A percentile compares a stretch with the other conserved stretches of the same genome.
Conservation (phyloP, 1,284 basidiomycete genomes). For the Coriolopsis trogii region DNA sequence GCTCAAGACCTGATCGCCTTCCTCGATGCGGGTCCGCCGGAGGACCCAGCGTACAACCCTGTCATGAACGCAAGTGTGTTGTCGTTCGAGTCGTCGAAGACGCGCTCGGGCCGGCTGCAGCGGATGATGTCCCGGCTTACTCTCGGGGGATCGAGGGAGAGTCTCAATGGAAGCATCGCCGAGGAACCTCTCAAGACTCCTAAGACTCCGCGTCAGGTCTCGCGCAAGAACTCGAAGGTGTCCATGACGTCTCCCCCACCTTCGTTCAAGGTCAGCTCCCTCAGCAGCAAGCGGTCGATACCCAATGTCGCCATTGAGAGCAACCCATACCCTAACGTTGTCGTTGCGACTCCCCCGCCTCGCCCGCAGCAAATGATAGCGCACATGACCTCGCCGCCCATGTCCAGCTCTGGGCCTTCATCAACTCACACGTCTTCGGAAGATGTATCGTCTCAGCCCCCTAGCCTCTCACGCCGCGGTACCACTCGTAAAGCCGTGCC, state of each 20-base stretch:
- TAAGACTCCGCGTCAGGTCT: conserved; percentile 19
- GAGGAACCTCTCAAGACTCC: conserved; percentile 27
- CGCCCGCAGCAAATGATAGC: conserved; percentile 15
- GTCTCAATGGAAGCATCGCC: conserved; percentile 36
- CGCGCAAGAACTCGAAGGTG: conserved; percentile 25
- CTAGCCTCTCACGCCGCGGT: conserved; percentile 17
- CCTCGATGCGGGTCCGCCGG: conserved; percentile 63
- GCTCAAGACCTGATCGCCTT: conserved; percentile 72
- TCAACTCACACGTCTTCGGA: conserved; percentile 21
- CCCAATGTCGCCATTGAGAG: conserved; percentile 28
- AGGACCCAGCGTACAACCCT: conserved; percentile 31
- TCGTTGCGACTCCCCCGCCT: conserved; percentile 35
- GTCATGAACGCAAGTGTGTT: conserved; percentile 37
- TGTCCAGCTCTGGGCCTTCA: conserved; percentile 14
- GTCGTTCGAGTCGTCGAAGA: conserved; percentile 40
- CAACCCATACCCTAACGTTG: conserved; percentile 28
- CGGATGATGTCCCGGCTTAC: conserved; percentile 79
- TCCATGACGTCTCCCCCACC: conserved; percentile 24
- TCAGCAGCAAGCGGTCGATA: conserved; percentile 27
- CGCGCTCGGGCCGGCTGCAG: conserved; percentile 59
- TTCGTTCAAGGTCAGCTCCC: conserved; percentile 26
- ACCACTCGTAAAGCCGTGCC: conserved; percentile 27
- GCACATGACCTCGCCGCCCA: conserved; percentile 4
- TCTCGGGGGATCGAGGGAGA: conserved; percentile 54
- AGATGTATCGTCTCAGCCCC: conserved; percentile 13